Base-by-base conservation (phyloP, 1,139 yeast species). In the Hyphopichia pseudoburtonii region DNA sequence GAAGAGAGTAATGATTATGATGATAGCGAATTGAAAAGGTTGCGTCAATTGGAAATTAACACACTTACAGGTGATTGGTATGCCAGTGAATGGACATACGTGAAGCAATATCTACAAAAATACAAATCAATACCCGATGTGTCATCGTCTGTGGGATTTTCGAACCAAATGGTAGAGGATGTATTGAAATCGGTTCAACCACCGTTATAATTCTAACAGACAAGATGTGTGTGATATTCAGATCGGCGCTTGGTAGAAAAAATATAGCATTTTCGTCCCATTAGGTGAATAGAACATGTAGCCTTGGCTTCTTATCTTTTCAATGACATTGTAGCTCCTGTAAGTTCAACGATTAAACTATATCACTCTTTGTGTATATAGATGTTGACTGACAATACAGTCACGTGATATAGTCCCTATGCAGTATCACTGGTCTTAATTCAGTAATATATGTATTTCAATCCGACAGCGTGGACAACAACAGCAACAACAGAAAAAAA, bases 41-140 rank as follows among this genome's bases (percentile, higher is more conserved):
- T 51, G 51, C 18, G 49, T 56, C 30, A 47, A 55, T 26, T 37
- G 18, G 64, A 65, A 34, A 57, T 67, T 12, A 55, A 56, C 33
- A 62, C 67, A 54, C 52, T 70, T n/a, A 60, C 70, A 2, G 76
- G 74, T 3, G 75, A 68, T 44, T 71, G 76, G 76, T 70, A 62
- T 42, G 76, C 74, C 3, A 60, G 73, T 39, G 75, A 70, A 33
- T 69, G 68, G 62, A 45, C 49, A n/a, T 58, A 56, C 36, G 73
- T 61, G 7, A 53, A 59, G 43, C 46, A 52, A 34, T 70, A 64
- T 43, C 45, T 71, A 22, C 43, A 48, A 16, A 44, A 45, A 17
- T 50, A 56, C 28, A 39, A 44, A 34, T 49, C 61, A 10, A 39
- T 32, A 11, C 33, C 34, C 17, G 66, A 59, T 35, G 41, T 40